Conservation (phyloP, 768 basidiomycete species). For the Imleria badia region DNA sequence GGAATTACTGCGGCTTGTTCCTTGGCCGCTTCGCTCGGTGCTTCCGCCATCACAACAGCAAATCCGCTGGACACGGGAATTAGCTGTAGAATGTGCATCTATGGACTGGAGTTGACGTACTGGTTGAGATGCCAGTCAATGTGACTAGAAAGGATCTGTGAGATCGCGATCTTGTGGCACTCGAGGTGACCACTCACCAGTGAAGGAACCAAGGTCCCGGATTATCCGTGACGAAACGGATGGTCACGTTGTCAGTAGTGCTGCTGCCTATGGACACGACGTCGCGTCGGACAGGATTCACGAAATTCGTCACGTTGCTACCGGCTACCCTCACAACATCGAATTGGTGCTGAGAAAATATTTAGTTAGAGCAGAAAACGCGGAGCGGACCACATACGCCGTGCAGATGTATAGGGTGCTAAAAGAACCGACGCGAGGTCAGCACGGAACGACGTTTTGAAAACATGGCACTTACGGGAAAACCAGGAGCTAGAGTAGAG, state of each 20-base stretch:
- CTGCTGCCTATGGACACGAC: slow-evolving; percentile 26
- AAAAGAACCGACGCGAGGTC: neutral
- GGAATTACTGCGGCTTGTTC: slow-evolving; percentile 19
- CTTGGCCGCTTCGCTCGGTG: slow-evolving; percentile 1
- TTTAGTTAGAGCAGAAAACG: neutral
- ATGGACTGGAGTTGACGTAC: slow-evolving; percentile 15
- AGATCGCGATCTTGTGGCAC: neutral
- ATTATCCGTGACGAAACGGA: slow-evolving; percentile 66
- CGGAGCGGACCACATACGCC: slow-evolving; percentile 30
- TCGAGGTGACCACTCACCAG: slow-evolving; percentile 26
- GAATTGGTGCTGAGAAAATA: slow-evolving; percentile 33
- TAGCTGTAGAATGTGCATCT: neutral
- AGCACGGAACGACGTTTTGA: neutral
- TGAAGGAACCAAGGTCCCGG: slow-evolving; percentile 61
- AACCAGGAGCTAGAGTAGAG: slow-evolving; percentile 21
- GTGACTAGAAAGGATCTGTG: slow-evolving; percentile 16
- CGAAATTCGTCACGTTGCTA: slow-evolving; percentile 32
- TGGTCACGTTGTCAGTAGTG: slow-evolving; percentile 45
- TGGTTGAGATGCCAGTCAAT: slow-evolving; percentile 31
- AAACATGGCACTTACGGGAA: slow-evolving; percentile 27
- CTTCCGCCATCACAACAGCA: slow-evolving; percentile 32
- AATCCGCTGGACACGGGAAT: slow-evolving; percentile 19
- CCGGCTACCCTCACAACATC: slow-evolving; percentile 36
- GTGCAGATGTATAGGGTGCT: slow-evolving; percentile 44
- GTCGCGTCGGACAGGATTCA: slow-evolving; percentile 38